These are phyloP conservation scores for Begonia fuchsioides DNA, from an alignment of 306 rosid genomes.

Conservation along the genomic window DNA sequence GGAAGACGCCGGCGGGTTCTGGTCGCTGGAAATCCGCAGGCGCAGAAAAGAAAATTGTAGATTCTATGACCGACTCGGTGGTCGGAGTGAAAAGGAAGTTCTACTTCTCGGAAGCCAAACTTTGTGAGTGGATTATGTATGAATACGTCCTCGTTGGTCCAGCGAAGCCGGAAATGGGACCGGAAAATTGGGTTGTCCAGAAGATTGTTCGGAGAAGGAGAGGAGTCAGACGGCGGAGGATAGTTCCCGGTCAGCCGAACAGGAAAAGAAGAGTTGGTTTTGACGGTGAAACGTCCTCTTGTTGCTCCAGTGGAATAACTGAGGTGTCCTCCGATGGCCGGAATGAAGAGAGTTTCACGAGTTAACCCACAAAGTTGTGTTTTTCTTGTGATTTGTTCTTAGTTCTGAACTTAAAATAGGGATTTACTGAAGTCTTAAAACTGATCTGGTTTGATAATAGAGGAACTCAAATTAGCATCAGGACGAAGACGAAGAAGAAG, in stretches of 20 bases:
- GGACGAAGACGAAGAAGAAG: slow-evolving; percentile 6
- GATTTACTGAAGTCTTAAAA: too few relatives aligned
- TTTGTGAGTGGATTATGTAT: slow-evolving; percentile 41
- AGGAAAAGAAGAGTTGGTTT: slow-evolving; percentile 19
- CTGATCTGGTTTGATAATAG: slow-evolving; percentile 1
- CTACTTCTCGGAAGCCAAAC: too few relatives aligned
- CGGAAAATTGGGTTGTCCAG: neutral
- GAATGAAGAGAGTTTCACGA: slow-evolving; percentile 18
- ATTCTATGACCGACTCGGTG: too few relatives aligned
- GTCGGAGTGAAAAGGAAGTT: too few relatives aligned
- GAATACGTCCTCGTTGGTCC: slow-evolving; percentile 20
- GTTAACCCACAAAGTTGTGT: slow-evolving; percentile 1
- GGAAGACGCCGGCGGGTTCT: slow-evolving; percentile 20
- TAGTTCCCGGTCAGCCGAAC: too few relatives aligned
- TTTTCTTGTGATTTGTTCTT: neutral
- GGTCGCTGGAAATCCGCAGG: slow-evolving; percentile 44
- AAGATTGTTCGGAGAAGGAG: slow-evolving; percentile 12
- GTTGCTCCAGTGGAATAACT: slow-evolving; percentile 22
- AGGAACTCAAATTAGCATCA: slow-evolving; percentile 27
- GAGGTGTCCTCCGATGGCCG: slow-evolving; percentile 7
- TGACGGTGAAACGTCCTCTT: slow-evolving; percentile 15
- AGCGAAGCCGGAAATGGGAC: neutral
- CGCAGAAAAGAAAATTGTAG: slow-evolving; percentile 11
- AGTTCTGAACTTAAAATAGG: neutral
- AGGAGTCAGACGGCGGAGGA: neutral